These are phyloP conservation scores for Dendrobium nobile DNA, from an alignment of 106 monocot genomes.

Conservation along the genomic window DNA sequence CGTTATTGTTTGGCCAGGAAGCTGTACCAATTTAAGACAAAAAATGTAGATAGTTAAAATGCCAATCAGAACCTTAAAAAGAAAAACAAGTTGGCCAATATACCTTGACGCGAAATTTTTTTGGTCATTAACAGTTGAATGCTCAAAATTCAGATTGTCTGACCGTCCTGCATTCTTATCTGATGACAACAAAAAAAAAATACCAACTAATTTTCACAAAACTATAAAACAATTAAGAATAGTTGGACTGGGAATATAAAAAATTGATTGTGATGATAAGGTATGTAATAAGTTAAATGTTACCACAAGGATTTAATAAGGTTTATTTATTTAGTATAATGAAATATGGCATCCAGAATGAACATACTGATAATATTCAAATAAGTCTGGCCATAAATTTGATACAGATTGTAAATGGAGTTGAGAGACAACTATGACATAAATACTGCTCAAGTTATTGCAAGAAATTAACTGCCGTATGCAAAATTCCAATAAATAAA, in stretches of 20 bases:
- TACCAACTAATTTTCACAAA: background rate
- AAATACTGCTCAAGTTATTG: background rate
- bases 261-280: background rate
- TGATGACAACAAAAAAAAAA: conserved; percentile 1
- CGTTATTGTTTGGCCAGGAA: background rate
- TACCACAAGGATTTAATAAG: background rate
- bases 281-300: background rate
- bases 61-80: background rate
- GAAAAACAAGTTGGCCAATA: background rate
- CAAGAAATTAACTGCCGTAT: background rate
- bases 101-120: conserved; percentile 15
- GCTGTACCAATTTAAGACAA: background rate
- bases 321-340: background rate
- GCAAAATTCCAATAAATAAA: background rate
- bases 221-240: background rate
- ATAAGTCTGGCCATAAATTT: too few species aligned
- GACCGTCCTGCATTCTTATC: conserved; percentile 3
- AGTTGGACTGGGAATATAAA: background rate
- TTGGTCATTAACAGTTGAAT: conserved; percentile 1
- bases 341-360: background rate
- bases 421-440: background rate
- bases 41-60: background rate
- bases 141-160: conserved; percentile 5
- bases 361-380: too few species aligned
- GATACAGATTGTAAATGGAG: background rate